phyloP scores from a whole-genome alignment of 192 early-diverging fungal genomes.

The Geranomyces variabilis region DNA sequence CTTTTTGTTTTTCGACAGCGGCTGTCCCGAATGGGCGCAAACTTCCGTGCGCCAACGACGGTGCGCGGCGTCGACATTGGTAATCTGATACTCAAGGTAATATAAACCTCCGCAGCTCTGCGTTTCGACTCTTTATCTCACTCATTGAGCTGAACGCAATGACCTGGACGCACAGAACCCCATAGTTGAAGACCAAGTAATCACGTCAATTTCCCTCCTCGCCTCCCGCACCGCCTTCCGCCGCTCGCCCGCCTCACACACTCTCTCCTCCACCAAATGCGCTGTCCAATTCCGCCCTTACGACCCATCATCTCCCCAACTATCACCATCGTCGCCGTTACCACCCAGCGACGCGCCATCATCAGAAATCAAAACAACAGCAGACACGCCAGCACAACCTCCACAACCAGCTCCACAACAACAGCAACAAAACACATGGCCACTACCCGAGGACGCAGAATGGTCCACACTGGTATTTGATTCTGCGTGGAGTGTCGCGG shows the following conservation, averaged over 20 bases:
- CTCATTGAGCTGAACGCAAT: too few relatives aligned
- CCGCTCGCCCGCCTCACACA: slow-evolving; percentile 39
- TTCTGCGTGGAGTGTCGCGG: slow-evolving; percentile 28
- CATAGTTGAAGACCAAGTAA: slow-evolving; percentile 39
- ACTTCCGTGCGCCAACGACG: slow-evolving; percentile 49
- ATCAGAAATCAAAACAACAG: too few relatives aligned
- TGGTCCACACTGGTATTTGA: slow-evolving; percentile 33
- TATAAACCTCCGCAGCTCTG: not conserved
- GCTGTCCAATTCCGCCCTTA: slow-evolving; percentile 41
- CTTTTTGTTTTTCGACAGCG: too few relatives aligned
- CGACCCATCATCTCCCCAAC: too few relatives aligned
- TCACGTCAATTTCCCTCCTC: slow-evolving; percentile 47
- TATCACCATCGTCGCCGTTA: too few relatives aligned
- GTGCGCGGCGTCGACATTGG: slow-evolving; percentile 50
- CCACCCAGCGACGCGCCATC: slow-evolving; percentile 20
- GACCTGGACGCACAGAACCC: slow-evolving; percentile 51
- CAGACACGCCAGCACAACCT: too few relatives aligned
- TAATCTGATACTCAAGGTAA: slow-evolving; percentile 53
- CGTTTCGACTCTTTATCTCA: not conserved
- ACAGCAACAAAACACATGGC: too few relatives aligned
- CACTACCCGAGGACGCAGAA: slow-evolving; percentile 28
- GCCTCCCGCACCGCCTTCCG: slow-evolving; percentile 27
- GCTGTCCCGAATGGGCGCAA: slow-evolving; percentile 48
- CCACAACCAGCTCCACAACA: too few relatives aligned
- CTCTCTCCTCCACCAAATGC: slow-evolving; percentile 42